These are phyloP conservation scores for Jasminum sambac DNA, from an alignment of 257 asterid genomes.

Conservation along the genomic window DNA sequence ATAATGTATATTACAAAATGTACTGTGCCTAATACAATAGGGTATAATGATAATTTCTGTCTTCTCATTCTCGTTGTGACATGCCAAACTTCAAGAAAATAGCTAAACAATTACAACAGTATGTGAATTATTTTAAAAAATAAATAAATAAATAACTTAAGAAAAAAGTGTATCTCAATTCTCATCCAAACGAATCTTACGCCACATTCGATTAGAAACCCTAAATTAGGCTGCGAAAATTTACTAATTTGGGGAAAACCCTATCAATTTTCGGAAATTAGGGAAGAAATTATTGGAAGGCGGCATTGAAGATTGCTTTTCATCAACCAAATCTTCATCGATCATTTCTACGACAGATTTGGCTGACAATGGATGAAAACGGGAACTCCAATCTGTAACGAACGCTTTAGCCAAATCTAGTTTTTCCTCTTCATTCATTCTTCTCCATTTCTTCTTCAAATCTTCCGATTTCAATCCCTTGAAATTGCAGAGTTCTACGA, in stretches of 20 bases:
- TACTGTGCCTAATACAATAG: no score
- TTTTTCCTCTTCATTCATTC: conserved; percentile 56
- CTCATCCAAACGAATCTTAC: not conserved
- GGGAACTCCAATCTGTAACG: conserved; percentile 65
- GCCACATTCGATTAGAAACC: not conserved
- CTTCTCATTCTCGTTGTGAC: no score
- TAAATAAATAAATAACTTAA: not conserved
- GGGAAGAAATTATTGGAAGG: conserved; percentile 36
- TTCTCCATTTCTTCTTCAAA: conserved; percentile 57
- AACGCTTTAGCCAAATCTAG: conserved; percentile 51
- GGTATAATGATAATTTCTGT: no score
- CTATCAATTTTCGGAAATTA: conserved; percentile 45
- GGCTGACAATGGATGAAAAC: conserved; percentile 75
- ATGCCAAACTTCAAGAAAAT: no score
- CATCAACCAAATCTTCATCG: conserved; percentile 47
- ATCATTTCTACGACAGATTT: conserved; percentile 65
- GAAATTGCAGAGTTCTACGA: conserved; percentile 55
- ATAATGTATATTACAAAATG: no score
- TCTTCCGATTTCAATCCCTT: conserved; percentile 54
- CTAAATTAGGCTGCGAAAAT: not conserved
- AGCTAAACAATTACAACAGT: no score
- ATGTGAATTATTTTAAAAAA: no score
- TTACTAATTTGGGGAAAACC: conserved; percentile 32
- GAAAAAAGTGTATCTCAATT: not conserved
- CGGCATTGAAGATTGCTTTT: conserved; percentile 18